phyloP scores from a whole-genome alignment of 768 basidiomycete species.

The Chalciporus piperatus region DNA sequence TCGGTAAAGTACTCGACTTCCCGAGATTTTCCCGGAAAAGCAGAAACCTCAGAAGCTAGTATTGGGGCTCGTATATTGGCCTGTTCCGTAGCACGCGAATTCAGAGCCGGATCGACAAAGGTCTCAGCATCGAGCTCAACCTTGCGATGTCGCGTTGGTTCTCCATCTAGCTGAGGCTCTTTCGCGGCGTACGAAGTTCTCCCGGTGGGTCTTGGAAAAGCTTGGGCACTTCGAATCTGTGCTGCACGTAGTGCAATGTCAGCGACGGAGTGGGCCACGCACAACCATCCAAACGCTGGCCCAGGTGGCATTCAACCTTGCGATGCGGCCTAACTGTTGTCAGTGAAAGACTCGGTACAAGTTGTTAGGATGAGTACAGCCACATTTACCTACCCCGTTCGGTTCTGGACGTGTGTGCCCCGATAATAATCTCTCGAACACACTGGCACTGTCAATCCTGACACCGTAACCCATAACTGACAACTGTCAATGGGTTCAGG shows the following conservation, averaged over 20 bases:
- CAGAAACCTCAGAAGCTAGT: background rate
- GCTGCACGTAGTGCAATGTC: constrained; percentile 66
- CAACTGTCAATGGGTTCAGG: constrained; percentile 22
- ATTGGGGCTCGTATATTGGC: background rate
- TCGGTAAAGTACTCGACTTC: too few relatives aligned
- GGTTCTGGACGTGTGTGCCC: background rate
- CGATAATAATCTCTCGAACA: background rate
- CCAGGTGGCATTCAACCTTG: constrained; percentile 59
- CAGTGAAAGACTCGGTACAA: too few relatives aligned
- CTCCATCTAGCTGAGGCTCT: background rate
- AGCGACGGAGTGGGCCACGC: constrained; percentile 57
- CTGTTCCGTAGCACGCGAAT: background rate
- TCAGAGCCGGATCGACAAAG: background rate
- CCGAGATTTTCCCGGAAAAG: background rate
- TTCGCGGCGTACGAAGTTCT: background rate
- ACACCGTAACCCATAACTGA: background rate
- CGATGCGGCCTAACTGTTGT: too few relatives aligned
- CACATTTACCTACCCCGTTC: too few relatives aligned
- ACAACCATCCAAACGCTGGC: constrained; percentile 68
- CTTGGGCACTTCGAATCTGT: constrained; percentile 49
- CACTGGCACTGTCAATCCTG: background rate
- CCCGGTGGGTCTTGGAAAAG: background rate
- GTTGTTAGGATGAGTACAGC: too few relatives aligned
- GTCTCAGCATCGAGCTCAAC: background rate
- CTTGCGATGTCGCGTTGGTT: background rate